Base-by-base conservation (phyloP, 768 basidiomycete species). In the Wakefieldia striispora region DNA sequence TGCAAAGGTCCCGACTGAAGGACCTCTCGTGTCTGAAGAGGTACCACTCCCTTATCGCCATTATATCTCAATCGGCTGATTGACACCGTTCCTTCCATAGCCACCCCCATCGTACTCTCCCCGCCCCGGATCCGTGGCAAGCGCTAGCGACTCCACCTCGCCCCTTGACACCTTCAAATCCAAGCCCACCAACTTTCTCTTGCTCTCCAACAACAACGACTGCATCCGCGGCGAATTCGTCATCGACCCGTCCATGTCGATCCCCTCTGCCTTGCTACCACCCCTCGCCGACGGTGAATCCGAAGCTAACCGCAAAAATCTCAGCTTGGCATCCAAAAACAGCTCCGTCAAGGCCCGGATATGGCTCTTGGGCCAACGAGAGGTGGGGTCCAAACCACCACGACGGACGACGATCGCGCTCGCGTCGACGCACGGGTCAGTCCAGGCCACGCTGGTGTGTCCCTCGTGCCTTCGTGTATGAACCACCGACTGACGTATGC, bases 211-310 rank as follows among this genome's bases (percentile, higher is more conserved):
- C 12, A 40, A 41, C 12, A 4, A 52, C 14, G 33, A 21, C 33
- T 2, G 34, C n/a, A 31, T 66, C 40, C 49, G 39, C 3, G 65
- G 67, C 33, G 57, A 64, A 42, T 80, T 76, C 64, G 58, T 74
- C 29, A 62, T 80, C 35, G 73, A 80, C 49, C 73, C 79, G 1
- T 51, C 61, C 17, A 59, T 79, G 19, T 26, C 43, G 11, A 68
- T 80, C 39, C 78, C 79, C 0, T 4, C 57, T 0, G 48, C 66
- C 16, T 45, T 76, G 33, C 61, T 80, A 7, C 70, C 75, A 3
- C 71, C 77, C 20, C 55, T 80, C 0, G 36, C 43, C 5, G 45
- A 47, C 0, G 67, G 60, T 19, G 69, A 75, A 52, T 67, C 70
- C 0, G 75, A 75, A 45, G 61, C 52, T 2, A 66, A 69, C 1